Evolutionary conservation across 345 rosid species (phyloP).

Genomic region (Salix arbutifolia): DNA sequence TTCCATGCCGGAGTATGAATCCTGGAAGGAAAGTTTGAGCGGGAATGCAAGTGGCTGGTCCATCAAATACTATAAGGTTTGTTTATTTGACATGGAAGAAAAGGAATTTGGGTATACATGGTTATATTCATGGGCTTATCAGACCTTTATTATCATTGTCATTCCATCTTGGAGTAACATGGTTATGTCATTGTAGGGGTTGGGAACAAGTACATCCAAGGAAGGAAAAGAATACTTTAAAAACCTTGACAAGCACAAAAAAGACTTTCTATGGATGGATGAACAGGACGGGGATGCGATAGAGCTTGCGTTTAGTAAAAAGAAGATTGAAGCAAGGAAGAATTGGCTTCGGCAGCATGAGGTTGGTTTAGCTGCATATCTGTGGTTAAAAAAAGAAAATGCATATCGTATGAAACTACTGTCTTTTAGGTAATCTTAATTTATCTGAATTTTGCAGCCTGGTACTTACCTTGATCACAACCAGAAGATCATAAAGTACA

Average conservation of each 20-base stretch:
- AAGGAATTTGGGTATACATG: neutral
- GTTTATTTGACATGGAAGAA: constrained; percentile 9
- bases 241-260: constrained; percentile 57
- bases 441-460: constrained; percentile 48
- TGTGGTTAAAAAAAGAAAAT: neutral
- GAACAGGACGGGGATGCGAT: constrained; percentile 88
- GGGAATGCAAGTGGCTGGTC: constrained; percentile 74
- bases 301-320: constrained; percentile 97
- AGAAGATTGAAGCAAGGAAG: constrained; percentile 93
- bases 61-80: constrained; percentile 94
- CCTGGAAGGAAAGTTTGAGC: constrained; percentile 71
- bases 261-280: constrained; percentile 76
- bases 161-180: neutral
- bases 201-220: constrained; percentile 80
- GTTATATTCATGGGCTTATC: neutral
- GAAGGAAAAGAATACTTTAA: constrained; percentile 79
- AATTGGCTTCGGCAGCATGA: constrained; percentile 81
- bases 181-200: constrained; percentile 48
- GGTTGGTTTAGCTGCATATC: constrained; percentile 34
- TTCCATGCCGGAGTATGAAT: constrained; percentile 89
- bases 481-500: constrained; percentile 57
- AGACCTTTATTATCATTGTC: neutral
- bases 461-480: constrained; percentile 85
- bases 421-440: neutral
- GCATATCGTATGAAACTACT: neutral